Evolutionary conservation across 495 filamentous ascomycete genomes (phyloP), one percentile per base, ranked within the genome.

Genomic region (Trichocladium uniseriatum): DNA sequence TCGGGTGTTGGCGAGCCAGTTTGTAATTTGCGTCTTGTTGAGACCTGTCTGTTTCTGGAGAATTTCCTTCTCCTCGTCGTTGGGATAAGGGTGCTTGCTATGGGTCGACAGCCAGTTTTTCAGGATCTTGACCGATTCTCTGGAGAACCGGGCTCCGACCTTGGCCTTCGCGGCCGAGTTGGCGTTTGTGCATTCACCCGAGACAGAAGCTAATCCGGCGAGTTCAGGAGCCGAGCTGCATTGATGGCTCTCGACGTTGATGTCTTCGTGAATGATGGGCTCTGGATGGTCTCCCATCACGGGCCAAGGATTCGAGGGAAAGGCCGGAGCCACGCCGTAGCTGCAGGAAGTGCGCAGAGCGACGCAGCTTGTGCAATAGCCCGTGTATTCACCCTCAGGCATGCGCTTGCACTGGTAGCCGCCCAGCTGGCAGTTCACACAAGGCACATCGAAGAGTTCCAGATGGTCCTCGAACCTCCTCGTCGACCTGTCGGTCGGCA

Each of bases 1-100:
- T 34, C 87, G 80, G 46, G 87, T 84, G 63, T 94, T 94, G 43
- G 87, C 87, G 10, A 94, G 76, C 87, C 87, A 92, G 59, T 90
- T 90, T 20, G 79, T 80, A 43, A 94, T 86, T 62, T 94, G 87
- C 10, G 71, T 81, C 54, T 80, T 76, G 52, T 73, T 87, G 21
- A 94, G 74, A 11, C 86, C 86, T 2, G 87, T 94, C 50, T 76
- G 73, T 38, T 73, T 67, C 58, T 83, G 80, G 16, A 94, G 73
- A 54, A 78, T 72, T 37, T 87, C 81, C 63, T 88, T 91, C 60
- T 92, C 84, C 36, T 83, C 75, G 20, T 91, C 86, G 22, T 73
- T 88, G 14, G 87, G 87, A 62, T 94, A 94, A 0, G 87, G 87
- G 57, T 89, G 81, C 40, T 81, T 75, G 56, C 73, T 74, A 63